Evolutionary conservation across 352 stramenopile species (phyloP), one percentile per base, ranked within the genome.

Genomic region (Phytopythium chamaehyphon): DNA sequence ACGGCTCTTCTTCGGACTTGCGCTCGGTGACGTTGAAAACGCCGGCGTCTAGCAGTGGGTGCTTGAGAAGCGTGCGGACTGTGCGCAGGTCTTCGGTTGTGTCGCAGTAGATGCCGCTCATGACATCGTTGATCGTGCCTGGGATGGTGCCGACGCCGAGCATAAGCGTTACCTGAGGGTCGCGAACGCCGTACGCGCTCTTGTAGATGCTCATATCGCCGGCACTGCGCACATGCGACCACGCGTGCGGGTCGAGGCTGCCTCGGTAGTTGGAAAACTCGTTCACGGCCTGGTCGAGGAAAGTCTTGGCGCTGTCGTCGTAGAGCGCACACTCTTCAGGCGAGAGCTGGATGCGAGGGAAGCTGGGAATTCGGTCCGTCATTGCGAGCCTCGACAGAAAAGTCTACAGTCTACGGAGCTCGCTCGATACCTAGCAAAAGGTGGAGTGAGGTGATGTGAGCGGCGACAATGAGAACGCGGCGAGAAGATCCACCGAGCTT

Each of bases 31-130:
- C 69, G 57, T 79, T 73, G 62, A 79, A 64, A 40, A 79, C 69
- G 23, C 60, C 61, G 36, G 62, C 66, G 52, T 73, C 58, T 9
- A 79, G 57, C 36, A 75, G 40, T 45, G 69, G 69, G 60, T 69
- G 69, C 53, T 74, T 76, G 40, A 76, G 63, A 9, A 76, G 44
- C 15, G 66, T 73, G 51, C 69, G 71, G 40, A 60, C 64, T 5
- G 61, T 57, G 40, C 66, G 69, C 38, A 79, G 66, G 16, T 73
- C 63, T 12, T 79, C 61, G 36, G 69, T 76, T 6, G 59, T 70
- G 52, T 79, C 66, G 16, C 59, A 69, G 37, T 79, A 79, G n/a
- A 79, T 58, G 44, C 69, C 69, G 28, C 74, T 68, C 69, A 79
- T 76, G 24, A 76, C 55, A 47, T 76, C 66, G 22, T 63, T 31